phyloP scores from a whole-genome alignment of 164 flowering plant species.

The Magnolia officinalis region DNA sequence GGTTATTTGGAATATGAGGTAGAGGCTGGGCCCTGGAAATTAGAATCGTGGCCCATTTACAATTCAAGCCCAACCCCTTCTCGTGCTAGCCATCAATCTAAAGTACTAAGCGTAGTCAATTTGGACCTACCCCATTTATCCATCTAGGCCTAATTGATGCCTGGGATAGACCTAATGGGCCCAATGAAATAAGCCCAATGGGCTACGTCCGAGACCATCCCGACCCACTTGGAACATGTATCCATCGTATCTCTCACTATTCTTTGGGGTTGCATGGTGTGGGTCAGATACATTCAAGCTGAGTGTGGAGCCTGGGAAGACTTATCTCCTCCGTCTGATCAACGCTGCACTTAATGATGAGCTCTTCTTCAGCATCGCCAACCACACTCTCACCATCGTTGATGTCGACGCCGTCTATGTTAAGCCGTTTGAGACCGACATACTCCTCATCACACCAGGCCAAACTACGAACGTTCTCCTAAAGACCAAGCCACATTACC shows the following conservation, averaged over 20 bases:
- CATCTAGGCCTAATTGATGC: too few species aligned
- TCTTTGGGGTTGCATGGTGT: neutral
- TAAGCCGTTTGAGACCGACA: slow-evolving; percentile 57
- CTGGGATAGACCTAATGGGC: too few species aligned
- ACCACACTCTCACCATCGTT: slow-evolving; percentile 60
- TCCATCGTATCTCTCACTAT: too few species aligned
- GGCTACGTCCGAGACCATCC: too few species aligned
- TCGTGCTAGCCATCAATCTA: too few species aligned
- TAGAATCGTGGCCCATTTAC: neutral
- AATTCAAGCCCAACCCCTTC: too few species aligned
- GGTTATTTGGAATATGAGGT: neutral
- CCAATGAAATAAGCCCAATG: too few species aligned
- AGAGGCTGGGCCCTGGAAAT: neutral
- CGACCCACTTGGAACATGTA: too few species aligned
- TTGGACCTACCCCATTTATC: too few species aligned
- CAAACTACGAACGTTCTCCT: slow-evolving; percentile 77
- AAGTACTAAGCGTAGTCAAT: too few species aligned
- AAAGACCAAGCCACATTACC: slow-evolving; percentile 39
- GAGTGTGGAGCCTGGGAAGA: slow-evolving; percentile 63
- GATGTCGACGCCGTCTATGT: slow-evolving; percentile 65
- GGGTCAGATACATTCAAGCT: slow-evolving; percentile 61
- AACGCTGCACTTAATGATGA: slow-evolving; percentile 77
- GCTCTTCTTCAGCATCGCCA: slow-evolving; percentile 76
- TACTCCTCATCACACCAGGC: slow-evolving; percentile 62
- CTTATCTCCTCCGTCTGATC: slow-evolving; percentile 70